A percentile compares a stretch with the other conserved stretches of the same genome.
Conservation (phyloP, 2,329 filamentous ascomycete species). For the Coniochaeta sp. region DNA sequence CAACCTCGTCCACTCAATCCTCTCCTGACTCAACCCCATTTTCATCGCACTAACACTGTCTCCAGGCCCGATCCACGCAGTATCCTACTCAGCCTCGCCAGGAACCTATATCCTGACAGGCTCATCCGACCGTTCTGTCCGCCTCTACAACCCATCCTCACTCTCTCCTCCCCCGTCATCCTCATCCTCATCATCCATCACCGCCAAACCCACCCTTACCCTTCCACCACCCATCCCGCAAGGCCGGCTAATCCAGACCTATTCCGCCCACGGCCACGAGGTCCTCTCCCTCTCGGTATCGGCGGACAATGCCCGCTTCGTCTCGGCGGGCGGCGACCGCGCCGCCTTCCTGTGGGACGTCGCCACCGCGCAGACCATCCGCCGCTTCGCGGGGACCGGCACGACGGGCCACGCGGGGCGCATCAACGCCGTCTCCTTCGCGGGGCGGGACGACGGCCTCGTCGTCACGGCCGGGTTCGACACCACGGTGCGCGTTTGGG, state of each 20-base stretch:
- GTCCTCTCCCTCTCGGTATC: constrained; percentile 74
- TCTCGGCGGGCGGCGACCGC: constrained; percentile 83
- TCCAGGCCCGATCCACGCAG: constrained; percentile 62
- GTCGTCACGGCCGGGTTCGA: constrained; percentile 70
- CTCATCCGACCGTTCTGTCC: constrained; percentile 74
- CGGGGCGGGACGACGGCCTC: constrained; percentile 65
- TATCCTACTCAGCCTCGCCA: constrained; percentile 64
- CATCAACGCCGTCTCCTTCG: constrained; percentile 74
- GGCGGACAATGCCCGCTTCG: constrained; percentile 75
- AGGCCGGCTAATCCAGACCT: constrained; percentile 73
- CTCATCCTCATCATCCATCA: constrained; percentile 16
- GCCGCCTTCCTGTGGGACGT: constrained; percentile 95
- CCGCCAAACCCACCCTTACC: constrained; percentile 29
- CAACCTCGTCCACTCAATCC: background rate
- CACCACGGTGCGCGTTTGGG: constrained; percentile 71
- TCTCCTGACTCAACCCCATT: background rate
- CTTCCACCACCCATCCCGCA: constrained; percentile 27
- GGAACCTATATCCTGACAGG: constrained; percentile 79
- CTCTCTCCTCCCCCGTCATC: constrained; percentile 3
- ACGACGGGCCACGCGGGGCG: constrained; percentile 58
- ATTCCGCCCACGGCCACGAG: constrained; percentile 85
- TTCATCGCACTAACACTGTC: background rate
- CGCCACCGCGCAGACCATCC: constrained; percentile 65
- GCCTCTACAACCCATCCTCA: constrained; percentile 68
- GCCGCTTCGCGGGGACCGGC: constrained; percentile 58